Evolutionary conservation across 257 asterid species (phyloP), one percentile per base, ranked within the genome.

Genomic region (Nicotiana paniculata): DNA sequence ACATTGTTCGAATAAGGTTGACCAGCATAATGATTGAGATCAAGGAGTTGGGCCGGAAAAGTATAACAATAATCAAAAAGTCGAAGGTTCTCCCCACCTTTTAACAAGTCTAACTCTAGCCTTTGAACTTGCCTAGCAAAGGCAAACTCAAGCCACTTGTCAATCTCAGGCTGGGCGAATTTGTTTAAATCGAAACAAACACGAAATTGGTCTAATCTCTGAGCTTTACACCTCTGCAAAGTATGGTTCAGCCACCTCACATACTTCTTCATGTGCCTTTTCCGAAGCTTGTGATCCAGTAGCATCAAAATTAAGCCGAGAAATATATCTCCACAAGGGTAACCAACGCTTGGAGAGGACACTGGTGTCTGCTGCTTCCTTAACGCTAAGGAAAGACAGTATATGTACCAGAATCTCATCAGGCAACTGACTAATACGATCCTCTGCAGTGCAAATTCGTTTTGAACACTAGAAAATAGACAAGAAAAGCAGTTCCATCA

Each of bases 71-170:
- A 48, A 48, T 48, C 54, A 9, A 9, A 48, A 48, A 2, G 3
- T 8, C 15, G 54, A 48, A 48, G 15, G 15, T 9, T 3, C 54
- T 48, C 54, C 54, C 54, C 54, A 48, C 54, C 54, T 61, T 6
- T 9, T 18, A 3, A 24, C 11, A 76, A 48, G 77, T 63, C 28
- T 43, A 82, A 32, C 39, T 75, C 81, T 26, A 82, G 67, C 57
- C 54, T 61, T 62, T 76, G 57, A 30, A 75, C 81, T 82, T 12
- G 39, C 81, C 81, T 62, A 7, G 55, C 65, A 62, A 74, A 48
- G 54, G 81, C 85, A 82, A 39, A 48, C 55, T 62, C 17, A 61
- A 61, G 30, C 85, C 85, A 82, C n/a, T 82, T 63, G 24, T 74
- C 57, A 30, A 82, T 32, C 24, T 26, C 26, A 2, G 9, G 5